These are phyloP conservation scores for Leccinum pachyderme DNA, from an alignment of 1,284 basidiomycete species.

Conservation along the genomic window DNA sequence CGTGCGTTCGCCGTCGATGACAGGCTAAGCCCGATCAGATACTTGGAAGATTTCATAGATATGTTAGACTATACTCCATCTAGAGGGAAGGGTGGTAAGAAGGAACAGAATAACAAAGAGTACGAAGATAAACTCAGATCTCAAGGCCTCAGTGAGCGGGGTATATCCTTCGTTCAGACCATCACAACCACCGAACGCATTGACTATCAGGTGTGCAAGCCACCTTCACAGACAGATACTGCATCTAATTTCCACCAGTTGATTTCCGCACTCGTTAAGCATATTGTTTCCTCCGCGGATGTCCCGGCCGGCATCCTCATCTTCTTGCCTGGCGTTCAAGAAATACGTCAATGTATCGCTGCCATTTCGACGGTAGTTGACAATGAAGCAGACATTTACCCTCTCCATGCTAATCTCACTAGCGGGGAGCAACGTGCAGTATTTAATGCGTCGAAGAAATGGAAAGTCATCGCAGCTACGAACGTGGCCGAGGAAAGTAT, in stretches of 20 bases:
- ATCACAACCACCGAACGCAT: constrained; percentile 64
- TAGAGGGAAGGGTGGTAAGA: constrained; percentile 23
- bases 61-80: constrained; percentile 48
- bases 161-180: constrained; percentile 57
- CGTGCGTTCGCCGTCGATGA: neutral
- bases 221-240: constrained; percentile 3
- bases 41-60: constrained; percentile 78
- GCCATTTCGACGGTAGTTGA: constrained; percentile 47
- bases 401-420: constrained; percentile 89
- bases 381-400: constrained; percentile 61
- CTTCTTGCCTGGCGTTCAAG: constrained; percentile 87
- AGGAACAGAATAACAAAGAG: constrained; percentile 47
- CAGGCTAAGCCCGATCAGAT: constrained; percentile 43
- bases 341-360: constrained; percentile 81
- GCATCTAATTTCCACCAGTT: constrained; percentile 42
- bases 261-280: constrained; percentile 62
- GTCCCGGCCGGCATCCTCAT: constrained; percentile 71
- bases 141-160: constrained; percentile 53
- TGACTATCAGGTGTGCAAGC: constrained; percentile 62
- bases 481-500: constrained; percentile 78
- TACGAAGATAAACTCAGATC: constrained; percentile 52
- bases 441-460: constrained; percentile 63
- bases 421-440: constrained; percentile 82
- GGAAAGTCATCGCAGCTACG: constrained; percentile 89
- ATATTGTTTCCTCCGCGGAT: constrained; percentile 59